Evolutionary conservation across 345 rosid species (phyloP), one percentile per base, ranked within the genome.

Genomic region (Pelargonium nanum): DNA sequence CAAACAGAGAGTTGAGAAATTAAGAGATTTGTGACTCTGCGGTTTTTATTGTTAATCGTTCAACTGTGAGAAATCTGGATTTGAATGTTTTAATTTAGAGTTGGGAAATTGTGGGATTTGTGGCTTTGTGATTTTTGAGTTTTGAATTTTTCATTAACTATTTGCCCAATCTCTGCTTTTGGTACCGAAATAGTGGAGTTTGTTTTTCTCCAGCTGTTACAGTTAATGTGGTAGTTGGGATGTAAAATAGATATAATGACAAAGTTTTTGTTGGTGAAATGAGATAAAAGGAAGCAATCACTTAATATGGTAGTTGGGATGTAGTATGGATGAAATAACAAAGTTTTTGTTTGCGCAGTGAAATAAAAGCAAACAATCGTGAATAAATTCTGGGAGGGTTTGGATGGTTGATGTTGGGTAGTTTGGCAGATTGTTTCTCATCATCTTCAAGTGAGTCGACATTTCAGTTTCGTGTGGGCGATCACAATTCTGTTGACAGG

Each of bases 261-360:
- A 53, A 52, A 20, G 6, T 56, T 52, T 26, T 21, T 20, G 34
- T 64, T 58, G 64, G 44, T 70, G 67, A 75, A 70, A 82, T 53
- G 26, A 63, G 67, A 59, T 59, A 21, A 28, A 19, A 59, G n/a
- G 57, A 44, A 56, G 26, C 25, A 54, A 1, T 19, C 22, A 30
- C 25, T 55, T 28, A 6, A 0, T 66, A 16, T 53, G 15, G 51
- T 25, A 6, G 44, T 52, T 57, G 7, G 0, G 19, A n/a, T 57
- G 26, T 48, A 30, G 30, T 13, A 65, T 59, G 61, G 54, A 52
- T 68, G 57, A 17, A 65, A 25, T 66, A 59, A 65, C 59, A 53
- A 52, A 20, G 6, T 56, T 52, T 26, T 21, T 20, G 34, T 64
- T 58, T 62, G 44, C 68, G 67, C 77, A 70, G 83, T 53, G 26